Conservation (phyloP, 179 eudicot genomes). For the Sideroxylon spinosum region DNA sequence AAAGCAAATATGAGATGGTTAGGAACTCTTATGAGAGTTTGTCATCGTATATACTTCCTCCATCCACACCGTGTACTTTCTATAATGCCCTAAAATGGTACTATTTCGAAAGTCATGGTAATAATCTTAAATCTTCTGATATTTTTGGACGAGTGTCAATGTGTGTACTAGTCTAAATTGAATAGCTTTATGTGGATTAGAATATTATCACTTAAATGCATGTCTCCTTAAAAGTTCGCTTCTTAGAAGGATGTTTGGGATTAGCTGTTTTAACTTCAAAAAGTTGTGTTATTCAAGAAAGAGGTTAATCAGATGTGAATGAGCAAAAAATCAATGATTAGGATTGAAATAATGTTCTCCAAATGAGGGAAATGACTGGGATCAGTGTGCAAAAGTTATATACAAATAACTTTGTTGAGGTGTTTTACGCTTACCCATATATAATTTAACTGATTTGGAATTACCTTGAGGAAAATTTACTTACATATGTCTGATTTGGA, state of each 20-base stretch:
- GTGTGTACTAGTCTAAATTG: neutral
- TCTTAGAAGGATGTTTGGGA: neutral
- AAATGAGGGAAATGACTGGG: neutral
- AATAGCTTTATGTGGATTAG: neutral
- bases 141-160: neutral
- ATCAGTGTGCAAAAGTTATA: neutral
- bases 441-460: too few relatives aligned
- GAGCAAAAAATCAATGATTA: neutral
- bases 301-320: too few relatives aligned
- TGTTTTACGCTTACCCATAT: too few relatives aligned
- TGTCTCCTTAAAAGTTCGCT: neutral
- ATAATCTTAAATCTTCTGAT: neutral
- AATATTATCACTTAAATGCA: neutral
- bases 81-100: neutral
- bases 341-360: neutral
- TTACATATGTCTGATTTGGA: too few relatives aligned
- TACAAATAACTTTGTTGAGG: neutral
- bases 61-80: neutral
- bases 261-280: neutral
- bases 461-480: too few relatives aligned
- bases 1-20: neutral
- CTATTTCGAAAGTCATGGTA: neutral
- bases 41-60: neutral
- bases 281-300: too few relatives aligned
- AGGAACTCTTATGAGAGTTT: neutral